Evolutionary conservation across 768 basidiomycete genomes (phyloP), one percentile per base, ranked within the genome.

Genomic region (Hericium coralloides): DNA sequence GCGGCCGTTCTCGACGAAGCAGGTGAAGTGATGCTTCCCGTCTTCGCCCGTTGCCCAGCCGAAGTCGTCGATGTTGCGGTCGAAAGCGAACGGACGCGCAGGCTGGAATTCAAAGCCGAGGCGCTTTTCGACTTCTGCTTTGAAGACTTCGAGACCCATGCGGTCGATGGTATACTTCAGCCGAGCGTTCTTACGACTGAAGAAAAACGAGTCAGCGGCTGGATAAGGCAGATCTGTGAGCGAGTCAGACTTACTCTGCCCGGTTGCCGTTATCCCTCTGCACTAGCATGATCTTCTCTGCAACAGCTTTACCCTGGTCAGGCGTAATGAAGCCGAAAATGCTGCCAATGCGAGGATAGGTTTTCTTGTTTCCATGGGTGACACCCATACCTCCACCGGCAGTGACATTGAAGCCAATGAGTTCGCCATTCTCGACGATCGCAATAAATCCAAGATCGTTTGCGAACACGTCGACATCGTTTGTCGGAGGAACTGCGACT

Each of bases 381-480:
- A 98, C 97, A 70, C 97, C 97, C 97, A 99, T 99, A 51, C 97
- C 97, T 63, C 97, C 97, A 56, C 97, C 97, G 47, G 92, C 76
- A 15, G 86, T 72, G 53, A 99, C 94, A 67, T 99, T 97, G 80
- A 97, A 99, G 45, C 97, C 97, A 54, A 79, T 78, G 18, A 99
- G 74, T 60, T 88, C 79, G 52, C 92, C 91, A 22, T 83, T 70
- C 57, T 81, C 74, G 61, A 84, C 81, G 63, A 98, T 92, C 38
- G 94, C 95, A 62, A 98, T 98, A 77, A 94, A 97, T 7, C 97
- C 97, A 14, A 98, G 75, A 69, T 99, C 97, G 66, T 95, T 94
- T 38, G 93, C 84, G 72, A 93, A 98, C 49, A 98, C 80, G 66
- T 99, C 97, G 37, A 95, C 89, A 60, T 97, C 94, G 68, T 99